Base-by-base conservation (phyloP, 495 filamentous ascomycete species). In the Tetracladium marchalianum region DNA sequence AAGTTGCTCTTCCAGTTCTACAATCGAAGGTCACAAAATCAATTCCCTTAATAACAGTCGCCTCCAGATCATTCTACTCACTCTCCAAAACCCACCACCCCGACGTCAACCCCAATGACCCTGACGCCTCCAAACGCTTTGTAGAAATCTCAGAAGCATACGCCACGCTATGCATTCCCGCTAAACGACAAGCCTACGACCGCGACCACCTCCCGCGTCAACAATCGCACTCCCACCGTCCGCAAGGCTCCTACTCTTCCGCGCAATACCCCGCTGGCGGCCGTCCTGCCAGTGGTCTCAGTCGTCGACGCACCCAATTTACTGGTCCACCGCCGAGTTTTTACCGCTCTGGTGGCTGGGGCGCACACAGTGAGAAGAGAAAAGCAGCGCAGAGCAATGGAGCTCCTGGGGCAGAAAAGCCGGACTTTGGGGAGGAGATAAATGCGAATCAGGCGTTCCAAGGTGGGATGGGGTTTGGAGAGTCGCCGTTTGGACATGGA, bases 71-170 rank as follows among this genome's bases (percentile, higher is more conserved):
- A 72, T 98, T 93, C 77, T 96, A 94, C 75, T 57, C 70, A 53
- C 84, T 98, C 61, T 95, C 88, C 65, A 92, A 95, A 66, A 64
- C 68, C 41, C 84, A 95, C 77, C 92, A 98, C 70, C 92, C 92
- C 11, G 92, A 98, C 76, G 81, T 75, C 65, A 92, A 97, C 72
- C 85, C 73, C 47, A 40, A 66, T 49, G 81, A 94, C 67, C 82
- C 85, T 1, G 61, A 70, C 50, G 85, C 92, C 47, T 67, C 81
- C 16, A 58, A 71, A 31, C 85, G 83, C 61, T 98, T 98, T 76
- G 77, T 90, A 66, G 68, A 74, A 49, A 85, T 98, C 61, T 82
- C 76, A 62, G 82, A 89, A 61, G 90, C 92, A 57, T 96, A 97
- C 73, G 71, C 81, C 40, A 62, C 82, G 36, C 86, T 98, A 37